phyloP scores from a whole-genome alignment of 2,329 filamentous ascomycete genomes.

The Spiromastix sp. region DNA sequence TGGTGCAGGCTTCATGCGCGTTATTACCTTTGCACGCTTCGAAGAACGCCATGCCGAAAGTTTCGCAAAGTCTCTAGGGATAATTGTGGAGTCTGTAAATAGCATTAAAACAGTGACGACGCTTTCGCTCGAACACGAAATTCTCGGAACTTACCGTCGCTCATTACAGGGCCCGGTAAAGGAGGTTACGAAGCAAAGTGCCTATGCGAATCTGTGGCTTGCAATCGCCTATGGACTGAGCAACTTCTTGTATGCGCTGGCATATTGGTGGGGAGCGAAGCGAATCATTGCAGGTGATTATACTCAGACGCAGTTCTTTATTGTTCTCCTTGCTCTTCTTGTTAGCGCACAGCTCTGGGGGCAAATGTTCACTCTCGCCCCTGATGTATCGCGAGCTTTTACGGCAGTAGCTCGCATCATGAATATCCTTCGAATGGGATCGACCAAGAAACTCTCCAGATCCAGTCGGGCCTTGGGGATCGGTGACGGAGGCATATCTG shows the following conservation, averaged over 20 bases:
- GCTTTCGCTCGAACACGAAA: constrained; percentile 42
- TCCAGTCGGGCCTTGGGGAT: not conserved
- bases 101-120: constrained; percentile 44
- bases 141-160: constrained; percentile 34
- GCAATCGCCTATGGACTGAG: constrained; percentile 38
- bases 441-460: constrained; percentile 19
- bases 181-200: constrained; percentile 39
- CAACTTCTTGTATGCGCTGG: constrained; percentile 62
- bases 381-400: constrained; percentile 60
- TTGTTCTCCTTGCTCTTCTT: constrained; percentile 60
- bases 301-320: constrained; percentile 60
- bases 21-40: constrained; percentile 48
- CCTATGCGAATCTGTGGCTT: constrained; percentile 37
- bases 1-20: constrained; percentile 58
- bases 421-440: constrained; percentile 29
- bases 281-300: constrained; percentile 58
- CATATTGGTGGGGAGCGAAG: constrained; percentile 71
- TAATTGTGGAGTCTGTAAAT: constrained; percentile 42
- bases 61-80: constrained; percentile 40
- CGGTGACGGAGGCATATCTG: not conserved
- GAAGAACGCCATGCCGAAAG: constrained; percentile 46
- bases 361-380: constrained; percentile 64
- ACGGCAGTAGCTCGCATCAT: constrained; percentile 50
- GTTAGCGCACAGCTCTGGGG: constrained; percentile 64
- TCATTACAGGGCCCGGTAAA: constrained; percentile 38